Evolutionary conservation across 2,329 filamentous ascomycete genomes (phyloP).

Genomic region (Epichloe hybrida): DNA sequence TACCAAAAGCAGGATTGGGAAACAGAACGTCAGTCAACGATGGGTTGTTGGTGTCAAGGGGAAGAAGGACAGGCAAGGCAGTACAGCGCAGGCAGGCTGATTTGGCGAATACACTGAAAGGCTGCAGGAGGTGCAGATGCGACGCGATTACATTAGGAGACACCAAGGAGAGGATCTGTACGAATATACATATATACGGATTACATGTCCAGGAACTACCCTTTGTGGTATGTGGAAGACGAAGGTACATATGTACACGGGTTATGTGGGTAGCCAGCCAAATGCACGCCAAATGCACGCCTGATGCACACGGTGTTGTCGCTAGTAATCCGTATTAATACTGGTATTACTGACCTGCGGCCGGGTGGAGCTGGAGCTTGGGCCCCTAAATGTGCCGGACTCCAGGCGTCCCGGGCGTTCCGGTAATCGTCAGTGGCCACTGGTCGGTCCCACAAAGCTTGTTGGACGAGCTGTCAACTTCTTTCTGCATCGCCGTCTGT

Average conservation of each 20-base stretch:
- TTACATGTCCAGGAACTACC: background rate
- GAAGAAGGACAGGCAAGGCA: background rate
- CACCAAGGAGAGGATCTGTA: conserved; percentile 10
- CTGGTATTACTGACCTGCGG: no score
- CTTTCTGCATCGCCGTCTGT: no score
- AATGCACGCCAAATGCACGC: no score
- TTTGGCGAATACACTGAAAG: background rate
- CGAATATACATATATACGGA: conserved; percentile 4
- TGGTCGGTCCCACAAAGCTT: background rate
- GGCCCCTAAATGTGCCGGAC: no score
- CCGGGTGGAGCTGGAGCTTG: no score
- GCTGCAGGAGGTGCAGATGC: conserved; percentile 4
- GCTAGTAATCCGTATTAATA: no score
- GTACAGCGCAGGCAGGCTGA: background rate
- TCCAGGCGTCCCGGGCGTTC: background rate
- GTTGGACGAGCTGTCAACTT: background rate
- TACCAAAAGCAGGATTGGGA: conserved; percentile 4
- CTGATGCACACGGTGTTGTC: no score
- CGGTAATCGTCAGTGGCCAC: background rate
- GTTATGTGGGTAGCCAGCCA: no score
- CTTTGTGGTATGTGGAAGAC: no score
- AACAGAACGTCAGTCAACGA: background rate
- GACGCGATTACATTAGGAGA: conserved; percentile 5
- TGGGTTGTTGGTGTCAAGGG: background rate
- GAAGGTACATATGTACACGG: no score